These are phyloP conservation scores for Aaosphaeria arxii DNA, from an alignment of 2,329 filamentous ascomycete species.

Conservation along the genomic window DNA sequence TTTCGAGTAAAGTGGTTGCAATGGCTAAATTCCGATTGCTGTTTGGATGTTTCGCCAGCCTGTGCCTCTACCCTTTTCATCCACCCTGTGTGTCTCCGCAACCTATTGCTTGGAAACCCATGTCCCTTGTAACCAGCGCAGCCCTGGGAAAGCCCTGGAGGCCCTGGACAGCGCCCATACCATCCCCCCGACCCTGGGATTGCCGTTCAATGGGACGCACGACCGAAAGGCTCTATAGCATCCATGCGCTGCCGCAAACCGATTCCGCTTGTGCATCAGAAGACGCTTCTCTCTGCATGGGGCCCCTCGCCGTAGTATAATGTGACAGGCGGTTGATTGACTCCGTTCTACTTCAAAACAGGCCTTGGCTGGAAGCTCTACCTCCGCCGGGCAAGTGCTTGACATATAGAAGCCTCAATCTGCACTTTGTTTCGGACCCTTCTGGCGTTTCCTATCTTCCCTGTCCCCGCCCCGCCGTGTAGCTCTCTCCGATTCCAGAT, in stretches of 20 bases:
- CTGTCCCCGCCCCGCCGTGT: conserved; percentile 13
- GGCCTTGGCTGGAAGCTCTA: conserved; percentile 13
- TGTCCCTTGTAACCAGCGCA: too few relatives aligned
- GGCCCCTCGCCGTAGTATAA: conserved; percentile 24
- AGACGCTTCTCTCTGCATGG: conserved; percentile 22
- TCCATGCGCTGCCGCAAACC: conserved; percentile 24
- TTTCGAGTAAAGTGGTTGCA: conserved; percentile 30
- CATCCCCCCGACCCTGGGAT: conserved; percentile 28
- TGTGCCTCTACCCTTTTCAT: conserved; percentile 15
- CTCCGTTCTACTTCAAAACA: conserved; percentile 19
- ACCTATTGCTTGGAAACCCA: too few relatives aligned
- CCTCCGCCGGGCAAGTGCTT: conserved; percentile 10
- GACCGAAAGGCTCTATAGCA: conserved; percentile 14
- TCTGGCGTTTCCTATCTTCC: conserved; percentile 12
- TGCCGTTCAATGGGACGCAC: conserved; percentile 29
- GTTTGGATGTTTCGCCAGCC: conserved; percentile 20
- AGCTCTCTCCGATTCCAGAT: conserved; percentile 6
- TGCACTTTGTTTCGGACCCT: conserved; percentile 13
- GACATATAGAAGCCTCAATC: conserved; percentile 20
- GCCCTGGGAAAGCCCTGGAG: conserved; percentile 22
- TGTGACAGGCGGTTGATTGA: conserved; percentile 26
- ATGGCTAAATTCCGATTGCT: conserved; percentile 30
- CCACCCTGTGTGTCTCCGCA: conserved; percentile 1
- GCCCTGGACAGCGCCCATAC: conserved; percentile 23
- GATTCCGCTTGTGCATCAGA: conserved; percentile 24